A percentile compares a stretch with the other conserved stretches of the same genome.
phyloP scores from a whole-genome alignment of 345 rosid genomes.

The Gossypium australe region DNA sequence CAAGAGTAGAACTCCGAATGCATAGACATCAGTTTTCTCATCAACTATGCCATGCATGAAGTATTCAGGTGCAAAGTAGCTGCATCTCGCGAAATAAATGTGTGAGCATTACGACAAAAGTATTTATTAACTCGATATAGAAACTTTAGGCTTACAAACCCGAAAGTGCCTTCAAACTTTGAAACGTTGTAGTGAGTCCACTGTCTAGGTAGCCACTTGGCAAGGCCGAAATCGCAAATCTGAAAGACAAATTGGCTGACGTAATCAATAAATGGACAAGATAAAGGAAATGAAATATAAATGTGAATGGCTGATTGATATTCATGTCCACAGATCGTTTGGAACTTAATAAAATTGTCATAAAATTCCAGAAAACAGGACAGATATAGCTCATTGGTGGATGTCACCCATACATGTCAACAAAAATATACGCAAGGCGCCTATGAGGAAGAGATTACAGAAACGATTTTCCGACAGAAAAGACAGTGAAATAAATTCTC shows the following conservation, averaged over 20 bases:
- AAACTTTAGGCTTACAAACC: constrained; percentile 40
- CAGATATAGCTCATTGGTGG: not conserved
- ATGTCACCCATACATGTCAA: not conserved
- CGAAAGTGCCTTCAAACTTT: constrained; percentile 94
- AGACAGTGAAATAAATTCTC: not conserved
- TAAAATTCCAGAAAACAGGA: not conserved
- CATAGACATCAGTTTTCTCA: constrained; percentile 87
- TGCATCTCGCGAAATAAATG: constrained; percentile 22
- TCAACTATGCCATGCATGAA: constrained; percentile 90
- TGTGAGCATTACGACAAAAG: not conserved
- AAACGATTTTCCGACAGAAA: not conserved
- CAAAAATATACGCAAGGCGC: not conserved
- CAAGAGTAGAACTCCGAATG: constrained; percentile 84
- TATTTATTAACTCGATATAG: not conserved
- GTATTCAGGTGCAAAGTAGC: constrained; percentile 95
- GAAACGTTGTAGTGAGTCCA: constrained; percentile 81
- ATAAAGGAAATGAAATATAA: not conserved
- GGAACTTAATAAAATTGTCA: not conserved
- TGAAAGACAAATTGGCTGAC: constrained; percentile 17
- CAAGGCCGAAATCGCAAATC: constrained; percentile 94
- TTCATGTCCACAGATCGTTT: not conserved
- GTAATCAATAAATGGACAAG: constrained; percentile 11
- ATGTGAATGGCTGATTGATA: constrained; percentile 3
- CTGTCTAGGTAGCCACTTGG: constrained; percentile 89
- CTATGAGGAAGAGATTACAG: not conserved